Conservation (phyloP, 768 basidiomycete genomes). For the Trametes cingulata region DNA sequence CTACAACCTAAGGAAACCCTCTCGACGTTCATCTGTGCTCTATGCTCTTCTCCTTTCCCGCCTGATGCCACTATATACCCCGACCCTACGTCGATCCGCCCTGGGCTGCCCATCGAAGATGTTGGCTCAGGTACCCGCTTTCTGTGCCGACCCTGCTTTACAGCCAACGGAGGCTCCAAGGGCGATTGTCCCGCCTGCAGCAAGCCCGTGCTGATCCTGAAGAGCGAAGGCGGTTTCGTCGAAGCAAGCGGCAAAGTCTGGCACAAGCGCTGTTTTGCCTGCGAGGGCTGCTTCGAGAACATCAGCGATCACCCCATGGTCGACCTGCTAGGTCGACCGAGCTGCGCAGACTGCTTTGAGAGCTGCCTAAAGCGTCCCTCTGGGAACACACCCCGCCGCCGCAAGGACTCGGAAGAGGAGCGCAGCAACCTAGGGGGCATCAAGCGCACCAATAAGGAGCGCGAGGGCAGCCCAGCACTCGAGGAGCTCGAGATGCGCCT, state of each 20-base stretch:
- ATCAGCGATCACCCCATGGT: slow-evolving; percentile 79
- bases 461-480: slow-evolving; percentile 36
- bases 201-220: slow-evolving; percentile 72
- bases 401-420: slow-evolving; percentile 35
- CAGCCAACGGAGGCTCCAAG: slow-evolving; percentile 70
- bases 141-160: slow-evolving; percentile 75
- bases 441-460: slow-evolving; percentile 34
- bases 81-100: slow-evolving; percentile 47
- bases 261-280: slow-evolving; percentile 83
- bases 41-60: slow-evolving; percentile 64
- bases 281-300: slow-evolving; percentile 69
- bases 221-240: slow-evolving; percentile 76
- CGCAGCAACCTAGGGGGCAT: slow-evolving; percentile 48
- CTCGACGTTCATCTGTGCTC: slow-evolving; percentile 64
- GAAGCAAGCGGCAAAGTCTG: slow-evolving; percentile 70
- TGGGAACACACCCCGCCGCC: slow-evolving; percentile 41
- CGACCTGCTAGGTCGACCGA: slow-evolving; percentile 79
- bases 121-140: slow-evolving; percentile 44
- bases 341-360: slow-evolving; percentile 81
- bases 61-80: slow-evolving; percentile 89
- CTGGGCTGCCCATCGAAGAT: slow-evolving; percentile 22
- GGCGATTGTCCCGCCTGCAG: slow-evolving; percentile 69
- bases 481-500: slow-evolving; percentile 37
- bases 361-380: slow-evolving; percentile 61
- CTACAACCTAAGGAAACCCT: slow-evolving; percentile 77